Evolutionary conservation across 306 rosid genomes (phyloP).

Genomic region (Trifolium dubium): DNA sequence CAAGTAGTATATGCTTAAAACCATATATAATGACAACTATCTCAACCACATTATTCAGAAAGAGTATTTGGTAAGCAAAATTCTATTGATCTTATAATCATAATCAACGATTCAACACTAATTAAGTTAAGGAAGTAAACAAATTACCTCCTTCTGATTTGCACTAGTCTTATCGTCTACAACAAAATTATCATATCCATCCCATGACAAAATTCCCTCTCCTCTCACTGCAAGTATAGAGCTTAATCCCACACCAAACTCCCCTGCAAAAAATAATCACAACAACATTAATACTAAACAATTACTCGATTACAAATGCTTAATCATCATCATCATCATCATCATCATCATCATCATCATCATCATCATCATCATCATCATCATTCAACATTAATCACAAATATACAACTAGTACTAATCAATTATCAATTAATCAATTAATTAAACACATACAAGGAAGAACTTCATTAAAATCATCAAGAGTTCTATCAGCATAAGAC

Average conservation of each 20-base stretch:
- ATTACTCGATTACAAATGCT: neutral
- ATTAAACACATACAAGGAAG: conserved; percentile 54
- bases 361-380: neutral
- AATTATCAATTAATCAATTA: too few species aligned
- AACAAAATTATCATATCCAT: conserved; percentile 69
- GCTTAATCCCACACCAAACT: conserved; percentile 61
- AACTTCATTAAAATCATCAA: conserved; percentile 53
- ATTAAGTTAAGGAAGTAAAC: neutral
- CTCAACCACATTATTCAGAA: conserved; percentile 10
- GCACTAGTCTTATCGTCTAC: conserved; percentile 60
- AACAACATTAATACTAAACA: conserved; percentile 19
- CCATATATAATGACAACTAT: conserved; percentile 18
- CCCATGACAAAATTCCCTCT: conserved; percentile 66
- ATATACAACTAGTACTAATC: too few species aligned
- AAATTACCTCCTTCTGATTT: conserved; percentile 69
- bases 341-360: neutral
- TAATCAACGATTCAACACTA: too few species aligned
- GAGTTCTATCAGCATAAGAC: conserved; percentile 45
- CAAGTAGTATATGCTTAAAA: conserved; percentile 7
- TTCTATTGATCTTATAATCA: neutral
- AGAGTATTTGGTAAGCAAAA: neutral
- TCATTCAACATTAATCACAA: conserved; percentile 1
- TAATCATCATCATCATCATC: neutral
- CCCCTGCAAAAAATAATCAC: conserved; percentile 53
- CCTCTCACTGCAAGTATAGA: conserved; percentile 73